Percentiles rank a stretch among this genome's conserved stretches.
Evolutionary conservation across 768 basidiomycete genomes (phyloP).

Genomic region (Cystobasidium ongulense): DNA sequence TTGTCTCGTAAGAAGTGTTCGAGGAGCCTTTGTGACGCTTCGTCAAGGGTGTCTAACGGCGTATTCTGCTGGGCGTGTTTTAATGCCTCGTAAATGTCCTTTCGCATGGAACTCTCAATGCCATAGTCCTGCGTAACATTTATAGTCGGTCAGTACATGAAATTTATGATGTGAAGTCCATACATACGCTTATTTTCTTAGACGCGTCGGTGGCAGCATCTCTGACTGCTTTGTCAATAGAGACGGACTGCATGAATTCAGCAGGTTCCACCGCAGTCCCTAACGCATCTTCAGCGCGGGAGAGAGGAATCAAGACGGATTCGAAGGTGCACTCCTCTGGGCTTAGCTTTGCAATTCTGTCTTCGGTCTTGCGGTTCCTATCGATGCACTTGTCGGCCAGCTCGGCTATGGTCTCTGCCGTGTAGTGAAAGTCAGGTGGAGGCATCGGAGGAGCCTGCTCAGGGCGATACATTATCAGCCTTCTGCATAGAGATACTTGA

Average conservation of each 20-base stretch:
- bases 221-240: constrained; percentile 62
- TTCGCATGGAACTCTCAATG: constrained; percentile 60
- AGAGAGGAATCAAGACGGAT: constrained; percentile 32
- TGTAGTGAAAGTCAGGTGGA: constrained; percentile 20
- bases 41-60: constrained; percentile 55
- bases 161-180: background rate
- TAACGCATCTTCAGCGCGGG: constrained; percentile 21
- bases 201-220: constrained; percentile 72
- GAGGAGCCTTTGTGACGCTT: constrained; percentile 65
- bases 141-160: background rate
- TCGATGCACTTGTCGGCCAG: background rate
- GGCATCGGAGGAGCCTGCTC: background rate
- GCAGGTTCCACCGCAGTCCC: constrained; percentile 42
- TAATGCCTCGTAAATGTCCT: constrained; percentile 64
- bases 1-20: constrained; percentile 76
- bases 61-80: constrained; percentile 66
- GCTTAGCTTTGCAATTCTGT: constrained; percentile 32
- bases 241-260: constrained; percentile 74
- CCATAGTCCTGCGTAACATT: constrained; percentile 59
- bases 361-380: background rate
- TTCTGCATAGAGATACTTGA: background rate
- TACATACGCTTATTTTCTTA: constrained; percentile 51
- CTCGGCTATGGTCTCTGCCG: background rate
- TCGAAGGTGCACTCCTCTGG: constrained; percentile 38
- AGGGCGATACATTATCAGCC: background rate